Evolutionary conservation across 2,329 filamentous ascomycete species (phyloP).

Genomic region (Macrophomina phaseolina): DNA sequence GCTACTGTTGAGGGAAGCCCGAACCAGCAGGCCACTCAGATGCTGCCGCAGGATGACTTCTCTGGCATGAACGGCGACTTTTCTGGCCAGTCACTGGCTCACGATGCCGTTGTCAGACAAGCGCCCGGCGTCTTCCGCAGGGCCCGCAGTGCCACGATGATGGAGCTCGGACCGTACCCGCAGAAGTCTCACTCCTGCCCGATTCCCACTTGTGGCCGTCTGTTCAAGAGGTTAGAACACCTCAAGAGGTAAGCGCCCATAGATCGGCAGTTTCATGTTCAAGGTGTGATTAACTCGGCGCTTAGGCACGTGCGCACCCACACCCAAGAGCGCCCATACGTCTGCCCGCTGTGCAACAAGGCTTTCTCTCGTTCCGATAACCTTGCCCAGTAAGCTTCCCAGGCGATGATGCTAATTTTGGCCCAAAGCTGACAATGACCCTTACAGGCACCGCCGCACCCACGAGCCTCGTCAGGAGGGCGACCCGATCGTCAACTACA

Average conservation of each 20-base stretch:
- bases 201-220: conserved; percentile 94
- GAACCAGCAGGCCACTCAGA: conserved; percentile 70
- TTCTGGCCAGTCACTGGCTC: conserved; percentile 59
- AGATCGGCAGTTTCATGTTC: conserved; percentile 28
- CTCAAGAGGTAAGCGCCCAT: conserved; percentile 85
- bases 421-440: conserved; percentile 19
- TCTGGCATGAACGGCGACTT: conserved; percentile 60
- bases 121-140: conserved; percentile 80
- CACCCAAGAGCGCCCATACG: conserved; percentile 98
- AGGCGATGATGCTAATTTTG: conserved; percentile 21
- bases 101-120: conserved; percentile 64
- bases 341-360: conserved; percentile 97
- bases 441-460: conserved; percentile 69
- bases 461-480: conserved; percentile 76
- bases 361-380: conserved; percentile 99
- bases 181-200: conserved; percentile 99
- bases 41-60: conserved; percentile 73
- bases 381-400: conserved; percentile 81
- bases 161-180: conserved; percentile 95
- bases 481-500: conserved; percentile 68
- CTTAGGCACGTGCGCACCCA: conserved; percentile 96
- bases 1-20: conserved; percentile 84
- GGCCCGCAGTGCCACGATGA: conserved; percentile 91
- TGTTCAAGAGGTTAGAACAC: conserved; percentile 99
- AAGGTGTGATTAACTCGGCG: conserved; percentile 37